phyloP scores from a whole-genome alignment of 257 asterid species.

The Solanum arcanum region DNA sequence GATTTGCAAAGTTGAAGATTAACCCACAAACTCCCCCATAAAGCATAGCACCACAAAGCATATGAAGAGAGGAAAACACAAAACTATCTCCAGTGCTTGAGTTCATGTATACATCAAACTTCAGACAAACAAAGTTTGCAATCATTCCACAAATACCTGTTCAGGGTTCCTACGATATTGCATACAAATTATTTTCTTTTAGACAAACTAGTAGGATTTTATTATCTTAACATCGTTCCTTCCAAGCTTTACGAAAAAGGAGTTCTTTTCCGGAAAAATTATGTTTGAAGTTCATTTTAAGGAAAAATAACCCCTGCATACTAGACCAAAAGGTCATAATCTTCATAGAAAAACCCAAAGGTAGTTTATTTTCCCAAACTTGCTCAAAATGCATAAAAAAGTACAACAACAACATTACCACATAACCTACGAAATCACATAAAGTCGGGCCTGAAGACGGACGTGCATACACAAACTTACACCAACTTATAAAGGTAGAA shows the following conservation, averaged over 20 bases:
- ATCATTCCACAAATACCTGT: background rate
- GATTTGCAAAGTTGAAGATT: background rate
- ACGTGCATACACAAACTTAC: background rate
- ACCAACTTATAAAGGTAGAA: background rate
- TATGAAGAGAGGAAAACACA: background rate
- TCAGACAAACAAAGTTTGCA: background rate
- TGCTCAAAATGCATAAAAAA: background rate
- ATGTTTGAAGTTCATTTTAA: background rate
- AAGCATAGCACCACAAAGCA: background rate
- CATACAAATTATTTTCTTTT: background rate
- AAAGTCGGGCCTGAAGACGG: background rate
- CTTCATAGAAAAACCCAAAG: background rate
- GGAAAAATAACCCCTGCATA: background rate
- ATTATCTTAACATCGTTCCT: background rate
- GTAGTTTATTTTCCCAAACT: background rate
- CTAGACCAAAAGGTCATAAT: background rate
- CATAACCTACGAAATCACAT: background rate
- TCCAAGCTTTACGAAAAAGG: background rate
- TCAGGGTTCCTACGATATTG: background rate
- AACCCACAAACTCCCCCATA: background rate
- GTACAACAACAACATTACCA: background rate
- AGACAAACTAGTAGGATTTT: background rate
- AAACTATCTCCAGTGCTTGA: no score
- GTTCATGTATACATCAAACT: background rate
- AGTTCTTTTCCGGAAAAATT: background rate